Percentiles rank a stretch among this genome's conserved stretches.
Conservation (phyloP, 177 flowering plant genomes). For the Vitis hybrid region DNA sequence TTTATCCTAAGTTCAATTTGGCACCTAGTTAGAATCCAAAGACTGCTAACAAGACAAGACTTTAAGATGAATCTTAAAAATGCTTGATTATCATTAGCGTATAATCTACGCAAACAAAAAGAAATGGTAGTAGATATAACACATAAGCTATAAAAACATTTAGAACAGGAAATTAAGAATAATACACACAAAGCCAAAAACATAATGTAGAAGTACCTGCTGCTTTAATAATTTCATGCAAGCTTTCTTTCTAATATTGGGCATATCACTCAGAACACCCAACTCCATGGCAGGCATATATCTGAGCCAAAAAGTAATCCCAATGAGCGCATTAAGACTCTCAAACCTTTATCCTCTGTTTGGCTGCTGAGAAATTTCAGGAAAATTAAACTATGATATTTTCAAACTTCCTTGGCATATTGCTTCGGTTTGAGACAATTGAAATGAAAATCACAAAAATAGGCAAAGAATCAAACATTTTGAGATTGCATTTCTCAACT, state of each 20-base stretch:
- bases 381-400: no score
- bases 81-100: neutral
- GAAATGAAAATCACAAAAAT: no score
- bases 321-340: neutral
- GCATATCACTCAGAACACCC: slow-evolving; percentile 73
- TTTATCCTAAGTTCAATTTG: neutral
- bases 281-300: slow-evolving; percentile 70
- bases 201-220: slow-evolving; percentile 43
- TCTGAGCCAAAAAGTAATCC: slow-evolving; percentile 27
- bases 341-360: no score
- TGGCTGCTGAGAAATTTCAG: no score
- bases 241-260: slow-evolving; percentile 57
- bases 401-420: no score
- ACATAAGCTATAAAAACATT: neutral
- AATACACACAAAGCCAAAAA: neutral
- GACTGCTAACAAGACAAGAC: neutral
- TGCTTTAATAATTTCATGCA: slow-evolving; percentile 50
- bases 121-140: no score
- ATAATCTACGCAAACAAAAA: no score
- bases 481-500: no score
- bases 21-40: neutral
- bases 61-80: neutral
- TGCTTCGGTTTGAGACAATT: no score
- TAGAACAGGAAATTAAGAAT: neutral
- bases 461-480: no score